phyloP scores from a whole-genome alignment of 192 early-diverging fungal species.

The Endogone sp. region DNA sequence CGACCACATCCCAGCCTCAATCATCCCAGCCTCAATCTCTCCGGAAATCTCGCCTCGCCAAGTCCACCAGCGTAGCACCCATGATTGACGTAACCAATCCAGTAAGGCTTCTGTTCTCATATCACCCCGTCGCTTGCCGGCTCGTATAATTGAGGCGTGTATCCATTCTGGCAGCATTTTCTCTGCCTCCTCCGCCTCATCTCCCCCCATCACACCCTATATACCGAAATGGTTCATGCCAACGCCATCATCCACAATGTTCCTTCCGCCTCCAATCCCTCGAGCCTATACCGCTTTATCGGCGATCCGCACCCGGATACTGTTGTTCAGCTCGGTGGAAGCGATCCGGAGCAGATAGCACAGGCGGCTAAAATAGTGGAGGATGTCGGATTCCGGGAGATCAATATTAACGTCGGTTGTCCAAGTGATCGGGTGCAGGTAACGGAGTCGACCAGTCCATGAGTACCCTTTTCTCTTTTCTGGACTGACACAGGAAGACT shows the following conservation, averaged over 20 bases:
- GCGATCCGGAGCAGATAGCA: constrained; percentile 42
- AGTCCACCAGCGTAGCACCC: constrained; percentile 49
- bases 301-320: constrained; percentile 38
- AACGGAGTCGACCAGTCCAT: constrained; percentile 22
- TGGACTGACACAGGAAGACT: too few relatives aligned
- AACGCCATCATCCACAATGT: constrained; percentile 44
- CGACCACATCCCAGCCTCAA: too few relatives aligned
- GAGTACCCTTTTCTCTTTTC: too few relatives aligned
- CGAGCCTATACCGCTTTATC: constrained; percentile 40
- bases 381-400: constrained; percentile 50
- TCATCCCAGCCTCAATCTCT: too few relatives aligned
- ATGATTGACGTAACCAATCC: constrained; percentile 77
- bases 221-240: constrained; percentile 72
- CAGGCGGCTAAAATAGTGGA: constrained; percentile 45
- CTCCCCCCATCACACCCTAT: constrained; percentile 59
- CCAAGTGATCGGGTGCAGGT: constrained; percentile 67
- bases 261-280: constrained; percentile 1
- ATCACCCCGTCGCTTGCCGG: too few relatives aligned
- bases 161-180: constrained; percentile 39
- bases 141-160: too few relatives aligned
- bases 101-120: constrained; percentile 22
- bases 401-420: constrained; percentile 73
- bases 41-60: not conserved
- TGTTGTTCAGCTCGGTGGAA: constrained; percentile 58
- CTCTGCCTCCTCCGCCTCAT: constrained; percentile 61